These are phyloP conservation scores for Pythium pectinolyticum DNA, from an alignment of 352 stramenopile species.

Conservation along the genomic window DNA sequence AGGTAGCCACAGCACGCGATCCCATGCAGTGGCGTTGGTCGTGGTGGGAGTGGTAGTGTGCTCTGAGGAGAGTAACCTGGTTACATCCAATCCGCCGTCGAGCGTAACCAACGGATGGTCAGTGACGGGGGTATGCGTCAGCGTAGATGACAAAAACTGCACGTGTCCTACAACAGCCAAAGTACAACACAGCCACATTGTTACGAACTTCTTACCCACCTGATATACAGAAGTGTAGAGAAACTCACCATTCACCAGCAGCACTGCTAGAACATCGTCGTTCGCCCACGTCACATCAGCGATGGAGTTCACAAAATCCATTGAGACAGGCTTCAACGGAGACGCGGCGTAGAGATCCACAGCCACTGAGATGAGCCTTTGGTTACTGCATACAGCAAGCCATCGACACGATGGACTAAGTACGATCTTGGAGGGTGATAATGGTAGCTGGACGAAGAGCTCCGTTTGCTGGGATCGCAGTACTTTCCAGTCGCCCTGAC, in stretches of 20 bases:
- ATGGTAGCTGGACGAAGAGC: not conserved
- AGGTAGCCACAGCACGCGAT: too few species aligned
- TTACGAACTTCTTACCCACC: too few species aligned
- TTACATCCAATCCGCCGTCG: too few species aligned
- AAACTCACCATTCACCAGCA: not conserved
- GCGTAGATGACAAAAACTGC: too few species aligned
- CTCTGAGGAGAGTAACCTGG: too few species aligned
- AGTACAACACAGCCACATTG: too few species aligned
- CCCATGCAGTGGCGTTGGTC: too few species aligned
- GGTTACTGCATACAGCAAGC: not conserved
- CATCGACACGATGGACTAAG: conserved; percentile 14
- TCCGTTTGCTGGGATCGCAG: not conserved
- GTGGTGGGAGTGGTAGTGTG: too few species aligned
- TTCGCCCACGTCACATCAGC: not conserved
- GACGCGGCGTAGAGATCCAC: conserved; percentile 2
- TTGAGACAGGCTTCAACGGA: not conserved
- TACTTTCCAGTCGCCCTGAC: conserved; percentile 19
- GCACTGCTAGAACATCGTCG: not conserved
- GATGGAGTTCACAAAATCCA: not conserved
- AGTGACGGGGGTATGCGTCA: too few species aligned
- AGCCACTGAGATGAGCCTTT: not conserved
- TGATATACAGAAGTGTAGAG: too few species aligned
- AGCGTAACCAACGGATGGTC: too few species aligned
- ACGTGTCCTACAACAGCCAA: too few species aligned
- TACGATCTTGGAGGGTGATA: not conserved